These are phyloP conservation scores for Arthrobotrys megalospora DNA, from an alignment of 2,329 filamentous ascomycete species.

Conservation along the genomic window DNA sequence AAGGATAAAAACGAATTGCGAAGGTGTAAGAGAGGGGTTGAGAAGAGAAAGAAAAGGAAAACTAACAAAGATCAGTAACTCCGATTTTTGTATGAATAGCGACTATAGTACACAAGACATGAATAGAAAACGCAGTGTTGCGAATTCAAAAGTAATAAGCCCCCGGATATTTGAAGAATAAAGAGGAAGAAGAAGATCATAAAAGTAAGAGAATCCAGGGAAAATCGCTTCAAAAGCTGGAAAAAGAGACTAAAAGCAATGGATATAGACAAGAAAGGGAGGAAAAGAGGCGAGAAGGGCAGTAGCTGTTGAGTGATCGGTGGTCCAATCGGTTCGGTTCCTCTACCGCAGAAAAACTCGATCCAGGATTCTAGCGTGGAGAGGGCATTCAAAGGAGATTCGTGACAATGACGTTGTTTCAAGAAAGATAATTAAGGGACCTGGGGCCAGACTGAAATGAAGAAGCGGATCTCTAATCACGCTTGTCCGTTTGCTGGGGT, in stretches of 20 bases:
- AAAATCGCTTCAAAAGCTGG: slow-evolving; percentile 60
- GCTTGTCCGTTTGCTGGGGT: slow-evolving; percentile 45
- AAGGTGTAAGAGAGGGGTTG: background rate
- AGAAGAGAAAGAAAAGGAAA: slow-evolving; percentile 28
- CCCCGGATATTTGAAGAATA: slow-evolving; percentile 35
- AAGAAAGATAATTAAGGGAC: slow-evolving; percentile 12
- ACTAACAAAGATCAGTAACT: slow-evolving; percentile 59
- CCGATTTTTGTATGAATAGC: slow-evolving; percentile 60
- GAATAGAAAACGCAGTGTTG: slow-evolving; percentile 12
- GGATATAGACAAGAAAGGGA: slow-evolving; percentile 44
- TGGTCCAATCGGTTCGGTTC: background rate
- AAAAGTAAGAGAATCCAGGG: slow-evolving; percentile 20
- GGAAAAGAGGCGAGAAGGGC: background rate
- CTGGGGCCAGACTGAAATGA: background rate
- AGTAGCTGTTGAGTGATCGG: slow-evolving; percentile 22
- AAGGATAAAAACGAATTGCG: slow-evolving; percentile 31
- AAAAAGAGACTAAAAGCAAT: slow-evolving; percentile 38
- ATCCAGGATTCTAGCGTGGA: slow-evolving; percentile 20
- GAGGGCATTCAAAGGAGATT: slow-evolving; percentile 44
- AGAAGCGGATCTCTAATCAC: slow-evolving; percentile 54
- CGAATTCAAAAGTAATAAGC: slow-evolving; percentile 18
- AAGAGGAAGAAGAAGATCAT: slow-evolving; percentile 24
- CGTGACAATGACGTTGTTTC: slow-evolving; percentile 36
- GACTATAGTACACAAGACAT: slow-evolving; percentile 56
- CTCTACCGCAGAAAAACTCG: slow-evolving; percentile 12